These are phyloP conservation scores for Fusarium armeniacum DNA, from an alignment of 2,329 filamentous ascomycete genomes.

Conservation along the genomic window DNA sequence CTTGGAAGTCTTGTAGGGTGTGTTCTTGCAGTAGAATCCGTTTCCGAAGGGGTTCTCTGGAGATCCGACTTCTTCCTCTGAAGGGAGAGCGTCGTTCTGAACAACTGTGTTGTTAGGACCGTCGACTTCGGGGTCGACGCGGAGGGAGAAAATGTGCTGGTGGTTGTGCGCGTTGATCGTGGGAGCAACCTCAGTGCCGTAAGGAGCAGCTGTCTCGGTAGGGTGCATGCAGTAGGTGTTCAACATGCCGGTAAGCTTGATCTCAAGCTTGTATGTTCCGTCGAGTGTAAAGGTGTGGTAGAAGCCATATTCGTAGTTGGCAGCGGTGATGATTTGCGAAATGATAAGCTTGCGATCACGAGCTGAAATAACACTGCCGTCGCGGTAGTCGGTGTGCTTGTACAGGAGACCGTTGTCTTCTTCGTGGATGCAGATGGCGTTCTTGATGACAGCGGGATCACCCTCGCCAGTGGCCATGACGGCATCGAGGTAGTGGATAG, in stretches of 20 bases:
- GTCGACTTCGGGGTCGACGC: conserved; percentile 76
- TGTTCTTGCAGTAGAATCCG: conserved; percentile 88
- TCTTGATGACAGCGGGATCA: conserved; percentile 85
- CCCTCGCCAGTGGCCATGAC: conserved; percentile 87
- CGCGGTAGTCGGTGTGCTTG: conserved; percentile 75
- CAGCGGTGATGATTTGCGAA: conserved; percentile 74
- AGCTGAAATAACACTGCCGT: conserved; percentile 69
- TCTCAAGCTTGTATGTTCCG: conserved; percentile 74
- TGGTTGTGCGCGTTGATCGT: conserved; percentile 77
- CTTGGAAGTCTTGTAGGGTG: conserved; percentile 78
- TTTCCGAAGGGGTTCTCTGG: conserved; percentile 90
- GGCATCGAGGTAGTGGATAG: conserved; percentile 92
- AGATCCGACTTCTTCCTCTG: conserved; percentile 81
- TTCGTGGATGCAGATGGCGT: conserved; percentile 90
- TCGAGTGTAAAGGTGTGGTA: conserved; percentile 61
- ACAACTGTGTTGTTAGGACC: conserved; percentile 74
- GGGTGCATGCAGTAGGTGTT: conserved; percentile 60
- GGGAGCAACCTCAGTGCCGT: conserved; percentile 74
- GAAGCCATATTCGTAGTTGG: conserved; percentile 73
- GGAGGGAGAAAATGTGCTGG: conserved; percentile 77
- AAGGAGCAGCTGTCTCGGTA: conserved; percentile 62
- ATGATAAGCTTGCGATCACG: conserved; percentile 72
- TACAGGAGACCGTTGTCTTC: conserved; percentile 70
- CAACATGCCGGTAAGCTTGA: conserved; percentile 68
- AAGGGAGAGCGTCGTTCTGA: conserved; percentile 80